These are phyloP conservation scores for Thermothelomyces thermophilus DNA, from an alignment of 2,329 filamentous ascomycete genomes.

Conservation along the genomic window DNA sequence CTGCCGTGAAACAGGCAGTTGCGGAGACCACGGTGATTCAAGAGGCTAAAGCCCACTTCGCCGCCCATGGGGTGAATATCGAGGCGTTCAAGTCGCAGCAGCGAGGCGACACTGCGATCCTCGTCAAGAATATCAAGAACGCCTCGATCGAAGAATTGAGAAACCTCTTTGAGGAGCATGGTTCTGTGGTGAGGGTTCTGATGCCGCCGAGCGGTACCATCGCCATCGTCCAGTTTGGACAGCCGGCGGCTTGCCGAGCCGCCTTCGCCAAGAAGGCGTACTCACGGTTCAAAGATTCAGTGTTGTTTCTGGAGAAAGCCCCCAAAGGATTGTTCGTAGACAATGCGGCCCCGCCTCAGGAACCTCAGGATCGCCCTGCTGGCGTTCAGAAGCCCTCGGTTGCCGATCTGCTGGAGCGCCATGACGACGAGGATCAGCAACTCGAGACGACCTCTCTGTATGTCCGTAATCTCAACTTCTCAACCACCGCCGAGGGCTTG, in stretches of 20 bases:
- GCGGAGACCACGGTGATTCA: slow-evolving; percentile 95
- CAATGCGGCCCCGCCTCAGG: slow-evolving; percentile 22
- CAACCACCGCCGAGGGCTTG: slow-evolving; percentile 71
- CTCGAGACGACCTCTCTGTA: slow-evolving; percentile 75
- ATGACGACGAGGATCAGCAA: slow-evolving; percentile 45
- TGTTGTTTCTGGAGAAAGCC: slow-evolving; percentile 89
- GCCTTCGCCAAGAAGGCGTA: slow-evolving; percentile 85
- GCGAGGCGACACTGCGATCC: slow-evolving; percentile 77
- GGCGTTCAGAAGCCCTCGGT: slow-evolving; percentile 58
- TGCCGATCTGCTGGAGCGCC: slow-evolving; percentile 59
- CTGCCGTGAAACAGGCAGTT: slow-evolving; percentile 91
- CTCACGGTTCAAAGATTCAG: slow-evolving; percentile 81
- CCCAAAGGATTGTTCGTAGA: slow-evolving; percentile 69
- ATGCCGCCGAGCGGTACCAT: slow-evolving; percentile 93
- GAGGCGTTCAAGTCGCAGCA: slow-evolving; percentile 82
- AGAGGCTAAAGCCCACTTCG: slow-evolving; percentile 90
- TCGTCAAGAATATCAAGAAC: slow-evolving; percentile 93
- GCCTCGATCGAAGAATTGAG: slow-evolving; percentile 73
- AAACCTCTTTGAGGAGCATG: slow-evolving; percentile 78
- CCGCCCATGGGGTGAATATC: slow-evolving; percentile 79
- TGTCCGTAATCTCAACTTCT: slow-evolving; percentile 89
- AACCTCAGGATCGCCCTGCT: slow-evolving; percentile 31
- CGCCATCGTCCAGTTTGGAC: slow-evolving; percentile 82
- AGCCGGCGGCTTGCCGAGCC: slow-evolving; percentile 69
- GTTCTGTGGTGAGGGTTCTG: slow-evolving; percentile 70